Percentiles rank a stretch among this genome's conserved stretches.
Conservation (phyloP, 371 early-diverging fungal species). For the Mortierella sp. region DNA sequence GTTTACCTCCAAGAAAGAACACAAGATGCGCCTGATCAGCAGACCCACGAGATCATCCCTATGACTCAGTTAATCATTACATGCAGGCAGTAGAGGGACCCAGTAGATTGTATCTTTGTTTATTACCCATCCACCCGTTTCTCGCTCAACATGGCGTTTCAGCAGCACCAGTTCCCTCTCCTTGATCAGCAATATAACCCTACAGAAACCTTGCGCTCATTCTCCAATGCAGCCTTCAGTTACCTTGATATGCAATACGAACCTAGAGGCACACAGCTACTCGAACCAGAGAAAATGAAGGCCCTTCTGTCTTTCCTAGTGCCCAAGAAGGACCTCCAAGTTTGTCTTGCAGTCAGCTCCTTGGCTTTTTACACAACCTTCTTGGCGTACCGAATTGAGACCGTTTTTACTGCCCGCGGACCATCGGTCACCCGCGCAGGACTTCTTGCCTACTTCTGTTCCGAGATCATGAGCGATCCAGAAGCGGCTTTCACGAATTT, state of each 20-base stretch:
- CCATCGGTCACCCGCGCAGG: slow-evolving; percentile 29
- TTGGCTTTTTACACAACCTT: background rate
- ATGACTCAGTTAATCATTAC: too few relatives aligned
- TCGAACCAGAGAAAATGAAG: slow-evolving; percentile 24
- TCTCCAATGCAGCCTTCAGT: slow-evolving; percentile 20
- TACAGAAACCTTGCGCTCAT: slow-evolving; percentile 15
- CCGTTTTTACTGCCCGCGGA: slow-evolving; percentile 25
- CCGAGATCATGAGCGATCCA: slow-evolving; percentile 31
- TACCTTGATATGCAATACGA: slow-evolving; percentile 28
- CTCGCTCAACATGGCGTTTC: slow-evolving; percentile 26
- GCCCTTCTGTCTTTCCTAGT: slow-evolving; percentile 5
- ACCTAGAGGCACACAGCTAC: slow-evolving; percentile 14
- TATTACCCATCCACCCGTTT: too few relatives aligned
- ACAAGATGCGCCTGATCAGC: too few relatives aligned
- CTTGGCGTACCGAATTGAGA: slow-evolving; percentile 28
- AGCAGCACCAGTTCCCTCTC: slow-evolving; percentile 14
- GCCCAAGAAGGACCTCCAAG: background rate
- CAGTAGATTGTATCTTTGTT: too few relatives aligned
- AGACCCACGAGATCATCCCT: too few relatives aligned
- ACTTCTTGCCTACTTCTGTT: slow-evolving; percentile 29
- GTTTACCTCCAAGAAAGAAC: too few relatives aligned
- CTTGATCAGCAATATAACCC: slow-evolving; percentile 27
- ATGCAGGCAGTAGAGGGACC: too few relatives aligned
- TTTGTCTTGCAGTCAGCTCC: slow-evolving; percentile 4
- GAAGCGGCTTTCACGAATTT: slow-evolving; percentile 15